A percentile compares a stretch with the other conserved stretches of the same genome.
phyloP scores from a whole-genome alignment of 805 yeast species.

The Myxozyma udenii region DNA sequence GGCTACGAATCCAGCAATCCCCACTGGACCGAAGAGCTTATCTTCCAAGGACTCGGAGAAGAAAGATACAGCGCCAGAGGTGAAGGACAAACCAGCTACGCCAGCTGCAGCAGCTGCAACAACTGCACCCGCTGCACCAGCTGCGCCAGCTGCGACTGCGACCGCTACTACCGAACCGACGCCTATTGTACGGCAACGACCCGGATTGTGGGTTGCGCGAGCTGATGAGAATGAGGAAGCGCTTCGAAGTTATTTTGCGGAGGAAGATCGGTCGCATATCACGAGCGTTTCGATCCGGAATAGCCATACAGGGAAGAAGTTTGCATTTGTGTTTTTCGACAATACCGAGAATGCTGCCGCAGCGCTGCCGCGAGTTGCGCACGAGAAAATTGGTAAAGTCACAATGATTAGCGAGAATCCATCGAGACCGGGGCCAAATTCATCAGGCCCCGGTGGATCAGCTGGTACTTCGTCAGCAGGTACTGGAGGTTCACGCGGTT shows the following conservation, averaged over 20 bases:
- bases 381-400: conserved; percentile 22
- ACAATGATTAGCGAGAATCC: conserved; percentile 14
- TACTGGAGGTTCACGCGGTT: background rate
- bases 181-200: too few relatives aligned
- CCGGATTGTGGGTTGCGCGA: conserved; percentile 43
- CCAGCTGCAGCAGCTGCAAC: conserved; percentile 5
- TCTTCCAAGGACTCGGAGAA: background rate
- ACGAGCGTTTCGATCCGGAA: conserved; percentile 35
- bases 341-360: conserved; percentile 35
- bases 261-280: conserved; percentile 37
- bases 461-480: background rate
- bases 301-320: conserved; percentile 36
- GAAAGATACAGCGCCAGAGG: background rate
- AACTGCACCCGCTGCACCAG: background rate
- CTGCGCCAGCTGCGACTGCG: conserved; percentile 5
- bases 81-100: background rate
- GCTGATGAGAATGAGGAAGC: conserved; percentile 39
- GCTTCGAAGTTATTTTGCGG: conserved; percentile 36
- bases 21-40: conserved; percentile 1
- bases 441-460: background rate
- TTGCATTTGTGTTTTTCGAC: conserved; percentile 41
- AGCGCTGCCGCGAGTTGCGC: conserved; percentile 18
- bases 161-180: conserved; percentile 1
- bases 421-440: background rate
- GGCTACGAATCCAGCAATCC: background rate